Evolutionary conservation across 257 asterid species (phyloP).

Genomic region (Parsonsia alboflavescens): DNA sequence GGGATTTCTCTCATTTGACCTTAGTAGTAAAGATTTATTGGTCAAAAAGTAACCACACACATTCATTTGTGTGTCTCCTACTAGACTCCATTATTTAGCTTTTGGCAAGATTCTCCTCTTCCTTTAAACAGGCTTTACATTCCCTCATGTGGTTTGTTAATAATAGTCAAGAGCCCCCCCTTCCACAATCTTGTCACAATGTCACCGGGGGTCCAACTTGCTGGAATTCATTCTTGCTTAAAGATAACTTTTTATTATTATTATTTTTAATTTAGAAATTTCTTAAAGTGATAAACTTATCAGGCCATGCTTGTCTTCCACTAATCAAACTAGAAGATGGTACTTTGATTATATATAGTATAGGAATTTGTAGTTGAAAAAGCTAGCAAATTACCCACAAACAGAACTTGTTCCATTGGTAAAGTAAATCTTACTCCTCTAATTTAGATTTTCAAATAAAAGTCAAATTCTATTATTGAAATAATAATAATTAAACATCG

Average conservation of each 20-base stretch:
- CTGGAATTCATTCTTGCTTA: conserved; percentile 10
- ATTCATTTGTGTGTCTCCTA: conserved; percentile 53
- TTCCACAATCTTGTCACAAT: conserved; percentile 10
- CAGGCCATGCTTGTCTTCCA: not conserved
- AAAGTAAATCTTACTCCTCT: too few species aligned
- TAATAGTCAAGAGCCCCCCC: conserved; percentile 22
- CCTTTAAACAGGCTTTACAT: conserved; percentile 63
- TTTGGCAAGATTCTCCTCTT: conserved; percentile 78
- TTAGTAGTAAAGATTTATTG: conserved; percentile 33
- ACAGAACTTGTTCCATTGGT: too few species aligned
- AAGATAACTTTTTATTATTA: not conserved
- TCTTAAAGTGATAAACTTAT: not conserved
- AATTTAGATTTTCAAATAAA: too few species aligned
- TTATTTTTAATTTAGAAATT: not conserved
- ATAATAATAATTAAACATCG: too few species aligned
- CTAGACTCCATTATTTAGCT: conserved; percentile 76
- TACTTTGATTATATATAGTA: not conserved
- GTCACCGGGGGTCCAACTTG: conserved; percentile 14
- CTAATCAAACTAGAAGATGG: not conserved
- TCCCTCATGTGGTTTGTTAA: conserved; percentile 39
- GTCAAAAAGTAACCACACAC: conserved; percentile 64
- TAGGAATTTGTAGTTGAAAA: too few species aligned
- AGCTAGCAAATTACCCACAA: too few species aligned
- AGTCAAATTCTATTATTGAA: too few species aligned
- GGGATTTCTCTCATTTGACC: conserved; percentile 42